Base-by-base conservation (phyloP, 768 basidiomycete species). In the Lentinula edodes region DNA sequence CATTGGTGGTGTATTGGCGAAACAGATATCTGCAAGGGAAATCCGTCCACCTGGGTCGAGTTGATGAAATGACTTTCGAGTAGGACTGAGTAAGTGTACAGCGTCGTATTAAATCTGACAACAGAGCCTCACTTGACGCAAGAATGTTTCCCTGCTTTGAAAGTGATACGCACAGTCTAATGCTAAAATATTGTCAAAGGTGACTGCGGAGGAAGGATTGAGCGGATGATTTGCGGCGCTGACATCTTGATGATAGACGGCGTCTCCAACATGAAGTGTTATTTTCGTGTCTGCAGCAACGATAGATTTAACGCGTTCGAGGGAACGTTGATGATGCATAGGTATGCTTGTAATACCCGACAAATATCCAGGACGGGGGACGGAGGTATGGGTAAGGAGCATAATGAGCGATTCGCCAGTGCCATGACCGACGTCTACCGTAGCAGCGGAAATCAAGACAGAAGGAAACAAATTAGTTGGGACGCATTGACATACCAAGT, bases 141-240 rank as follows among this genome's bases (percentile, higher is more conserved):
- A 75, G 67, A 89, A 88, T 6, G 58, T 63, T 6, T 65, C 64
- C 34, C 87, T 80, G 1, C 83, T 81, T 12, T 76, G 63, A 68
- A 88, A 89, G 67, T 90, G 87, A 67, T 88, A 89, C 2, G 86
- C 87, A 64, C 87, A 89, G 67, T 90, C 88, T 13, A 88, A 74
- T 0, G 84, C 85, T 28, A 87, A 74, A 38, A 89, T 80, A 16
- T 73, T 71, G 60, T 83, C 79, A 66, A 80, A 88, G 13, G 56
- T 41, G 13, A 59, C 55, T 9, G 46, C 51, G 12, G 54, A 52
- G 9, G 54, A 53, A 8, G 78, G 74, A 62, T 76, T 68, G 10
- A 86, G 72, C 32, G 85, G 86, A 63, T 84, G 84, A 8, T 62
- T 57, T 18, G 58, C 28, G 18, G 38, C 8, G 20, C 53, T 56